Evolutionary conservation across 352 stramenopile species (phyloP).

Genomic region (Globisporangium camurandrum): DNA sequence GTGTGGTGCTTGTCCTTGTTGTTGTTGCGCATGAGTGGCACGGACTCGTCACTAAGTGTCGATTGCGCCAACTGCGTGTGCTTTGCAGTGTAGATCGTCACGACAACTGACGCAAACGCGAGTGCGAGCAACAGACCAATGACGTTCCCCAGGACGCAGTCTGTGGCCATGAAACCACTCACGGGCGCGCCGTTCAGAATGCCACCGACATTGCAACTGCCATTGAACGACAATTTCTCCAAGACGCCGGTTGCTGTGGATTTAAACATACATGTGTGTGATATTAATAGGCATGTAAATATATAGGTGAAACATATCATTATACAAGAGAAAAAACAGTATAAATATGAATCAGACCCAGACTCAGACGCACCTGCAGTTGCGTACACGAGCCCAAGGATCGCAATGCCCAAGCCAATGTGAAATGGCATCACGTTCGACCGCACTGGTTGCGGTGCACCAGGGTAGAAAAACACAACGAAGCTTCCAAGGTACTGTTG

Average conservation of each 20-base stretch:
- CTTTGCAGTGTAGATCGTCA: conserved; percentile 51
- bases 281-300: not conserved
- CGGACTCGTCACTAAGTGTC: conserved; percentile 22
- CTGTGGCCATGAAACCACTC: conserved; percentile 59
- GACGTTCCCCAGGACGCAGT: conserved; percentile 71
- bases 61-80: conserved; percentile 13
- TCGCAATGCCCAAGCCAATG: conserved; percentile 51
- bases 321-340: not conserved
- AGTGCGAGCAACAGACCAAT: conserved; percentile 59
- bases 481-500: conserved; percentile 59
- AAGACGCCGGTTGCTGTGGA: conserved; percentile 55
- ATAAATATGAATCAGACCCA: not conserved
- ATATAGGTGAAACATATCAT: not conserved
- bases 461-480: conserved; percentile 67
- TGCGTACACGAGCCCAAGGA: conserved; percentile 52
- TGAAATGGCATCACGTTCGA: conserved; percentile 47
- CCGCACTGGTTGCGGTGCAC: conserved; percentile 36
- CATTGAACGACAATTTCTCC: conserved; percentile 83
- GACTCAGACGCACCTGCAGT: conserved; percentile 28
- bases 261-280: not conserved
- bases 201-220: conserved; percentile 74
- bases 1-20: not conserved
- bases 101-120: conserved; percentile 28
- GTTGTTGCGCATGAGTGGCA: conserved; percentile 29
- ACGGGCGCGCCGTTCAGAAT: conserved; percentile 51